These are phyloP conservation scores for Colletotrichum nymphaeae DNA, from an alignment of 2,329 filamentous ascomycete species.

Conservation along the genomic window DNA sequence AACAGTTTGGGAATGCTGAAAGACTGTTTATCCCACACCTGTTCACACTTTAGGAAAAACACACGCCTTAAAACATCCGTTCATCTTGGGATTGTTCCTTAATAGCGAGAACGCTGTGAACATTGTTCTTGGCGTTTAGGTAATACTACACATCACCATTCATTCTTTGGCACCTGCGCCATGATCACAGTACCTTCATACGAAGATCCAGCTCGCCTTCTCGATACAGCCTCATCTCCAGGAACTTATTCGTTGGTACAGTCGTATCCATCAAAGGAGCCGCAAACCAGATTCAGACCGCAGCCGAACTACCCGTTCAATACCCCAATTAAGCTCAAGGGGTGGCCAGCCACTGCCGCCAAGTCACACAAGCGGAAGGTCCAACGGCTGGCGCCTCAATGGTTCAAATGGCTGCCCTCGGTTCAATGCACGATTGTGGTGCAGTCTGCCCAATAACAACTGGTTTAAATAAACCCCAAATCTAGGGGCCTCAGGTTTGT, in stretches of 20 bases:
- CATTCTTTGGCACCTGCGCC: no score
- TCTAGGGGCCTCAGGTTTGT: neutral
- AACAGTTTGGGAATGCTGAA: no score
- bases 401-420: neutral
- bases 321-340: neutral
- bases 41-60: no score
- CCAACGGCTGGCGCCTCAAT: neutral
- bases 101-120: no score
- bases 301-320: neutral
- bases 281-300: neutral
- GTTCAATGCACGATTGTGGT: neutral
- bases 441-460: neutral
- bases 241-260: neutral
- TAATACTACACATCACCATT: no score
- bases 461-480: neutral
- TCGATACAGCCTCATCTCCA: neutral
- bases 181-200: neutral
- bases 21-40: no score
- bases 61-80: no score
- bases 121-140: no score
- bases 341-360: neutral
- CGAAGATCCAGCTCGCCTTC: neutral
- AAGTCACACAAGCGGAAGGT: constrained; percentile 6
- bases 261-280: neutral
- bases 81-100: no score